phyloP scores from a whole-genome alignment of 768 basidiomycete genomes.

The Coprinopsis cinerea region DNA sequence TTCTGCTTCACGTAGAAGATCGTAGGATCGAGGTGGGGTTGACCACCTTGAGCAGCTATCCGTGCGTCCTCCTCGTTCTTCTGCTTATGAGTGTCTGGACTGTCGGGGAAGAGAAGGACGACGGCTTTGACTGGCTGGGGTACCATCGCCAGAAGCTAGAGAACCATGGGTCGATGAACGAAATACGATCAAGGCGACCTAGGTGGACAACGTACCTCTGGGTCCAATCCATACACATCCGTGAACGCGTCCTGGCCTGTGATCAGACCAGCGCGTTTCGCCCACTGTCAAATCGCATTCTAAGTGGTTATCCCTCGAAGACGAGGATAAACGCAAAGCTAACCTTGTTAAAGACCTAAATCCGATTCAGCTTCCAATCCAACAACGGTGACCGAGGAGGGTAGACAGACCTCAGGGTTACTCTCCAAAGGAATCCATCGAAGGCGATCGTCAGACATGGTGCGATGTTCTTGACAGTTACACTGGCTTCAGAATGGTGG shows the following conservation, averaged over 20 bases:
- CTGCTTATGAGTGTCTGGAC: conserved; percentile 38
- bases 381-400: too few species aligned
- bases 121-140: conserved; percentile 76
- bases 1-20: conserved; percentile 91
- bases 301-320: too few species aligned
- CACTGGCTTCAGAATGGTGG: too few species aligned
- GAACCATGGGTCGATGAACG: not conserved
- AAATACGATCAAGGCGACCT: not conserved
- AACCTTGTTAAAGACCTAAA: conserved; percentile 45
- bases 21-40: conserved; percentile 47
- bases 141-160: conserved; percentile 64
- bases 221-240: conserved; percentile 71
- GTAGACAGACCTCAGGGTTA: conserved; percentile 43
- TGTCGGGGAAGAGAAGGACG: conserved; percentile 76
- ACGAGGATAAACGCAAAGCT: not conserved
- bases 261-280: conserved; percentile 59
- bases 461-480: too few species aligned
- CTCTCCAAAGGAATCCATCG: conserved; percentile 81
- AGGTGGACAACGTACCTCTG: conserved; percentile 38
- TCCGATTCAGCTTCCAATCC: conserved; percentile 1
- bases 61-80: conserved; percentile 55
- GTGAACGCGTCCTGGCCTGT: conserved; percentile 45
- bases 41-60: conserved; percentile 38
- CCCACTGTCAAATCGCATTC: conserved; percentile 44
- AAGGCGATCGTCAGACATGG: not conserved